These are phyloP conservation scores for Candida namnaoensis DNA, from an alignment of 805 yeast species.

Conservation along the genomic window DNA sequence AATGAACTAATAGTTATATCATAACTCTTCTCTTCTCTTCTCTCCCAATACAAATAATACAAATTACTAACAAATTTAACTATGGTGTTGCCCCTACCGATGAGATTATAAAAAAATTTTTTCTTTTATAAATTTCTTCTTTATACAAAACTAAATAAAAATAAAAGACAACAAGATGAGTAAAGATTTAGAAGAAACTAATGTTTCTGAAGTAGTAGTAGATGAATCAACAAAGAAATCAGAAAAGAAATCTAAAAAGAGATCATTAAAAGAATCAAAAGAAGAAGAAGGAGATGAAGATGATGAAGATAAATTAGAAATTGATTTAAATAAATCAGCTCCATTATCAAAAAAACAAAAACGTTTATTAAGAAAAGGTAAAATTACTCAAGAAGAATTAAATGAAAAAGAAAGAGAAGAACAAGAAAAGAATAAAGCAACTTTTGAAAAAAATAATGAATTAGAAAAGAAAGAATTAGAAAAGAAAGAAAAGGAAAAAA, in stretches of 20 bases:
- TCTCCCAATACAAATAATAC: no score
- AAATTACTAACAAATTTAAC: no score
- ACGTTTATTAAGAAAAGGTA: constrained; percentile 75
- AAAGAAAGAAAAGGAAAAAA: constrained; percentile 21
- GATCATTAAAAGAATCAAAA: constrained; percentile 16
- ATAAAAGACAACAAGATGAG: no score
- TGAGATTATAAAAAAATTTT: background rate
- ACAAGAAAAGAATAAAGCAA: constrained; percentile 28
- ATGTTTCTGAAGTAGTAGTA: background rate
- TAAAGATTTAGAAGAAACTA: background rate
- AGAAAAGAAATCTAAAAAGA: constrained; percentile 1
- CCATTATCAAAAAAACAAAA: constrained; percentile 91
- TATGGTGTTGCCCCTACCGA: background rate
- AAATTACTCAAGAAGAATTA: constrained; percentile 49
- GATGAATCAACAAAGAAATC: no score
- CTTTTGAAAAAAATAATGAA: constrained; percentile 8
- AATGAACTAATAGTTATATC: no score
- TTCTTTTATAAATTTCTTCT: no score
- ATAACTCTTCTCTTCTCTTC: no score
- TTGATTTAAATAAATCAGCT: constrained; percentile 58
- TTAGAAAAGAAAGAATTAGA: constrained; percentile 13
- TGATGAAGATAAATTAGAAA: constrained; percentile 51
- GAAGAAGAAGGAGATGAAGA: constrained; percentile 26
- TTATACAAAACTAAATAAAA: no score
- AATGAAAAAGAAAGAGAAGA: constrained; percentile 30